A percentile compares a stretch with the other conserved stretches of the same genome.
Conservation (phyloP, 805 yeast species). For the Candida broadrunensis region DNA sequence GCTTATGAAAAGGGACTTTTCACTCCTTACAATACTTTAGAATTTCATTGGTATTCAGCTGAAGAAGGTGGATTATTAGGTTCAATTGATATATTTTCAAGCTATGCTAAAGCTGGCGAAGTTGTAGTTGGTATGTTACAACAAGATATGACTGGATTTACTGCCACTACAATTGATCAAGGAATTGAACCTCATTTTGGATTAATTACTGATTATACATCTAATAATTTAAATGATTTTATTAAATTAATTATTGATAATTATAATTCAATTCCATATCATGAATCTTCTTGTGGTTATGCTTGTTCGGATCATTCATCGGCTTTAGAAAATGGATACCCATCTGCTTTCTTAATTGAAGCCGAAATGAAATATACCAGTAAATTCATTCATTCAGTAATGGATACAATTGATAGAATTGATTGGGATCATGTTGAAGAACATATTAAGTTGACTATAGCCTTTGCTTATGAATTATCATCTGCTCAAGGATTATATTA, state of each 20-base stretch:
- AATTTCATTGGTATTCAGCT: slow-evolving; percentile 93
- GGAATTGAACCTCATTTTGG: slow-evolving; percentile 70
- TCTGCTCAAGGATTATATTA: slow-evolving; percentile 18
- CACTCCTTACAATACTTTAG: slow-evolving; percentile 68
- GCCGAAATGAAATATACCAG: slow-evolving; percentile 61
- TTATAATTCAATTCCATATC: slow-evolving; percentile 67
- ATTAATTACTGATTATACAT: slow-evolving; percentile 70
- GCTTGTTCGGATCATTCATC: slow-evolving; percentile 94
- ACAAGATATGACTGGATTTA: slow-evolving; percentile 92
- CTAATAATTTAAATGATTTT: slow-evolving; percentile 53
- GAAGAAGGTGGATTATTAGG: slow-evolving; percentile 93
- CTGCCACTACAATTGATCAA: slow-evolving; percentile 45
- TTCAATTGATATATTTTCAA: slow-evolving; percentile 70
- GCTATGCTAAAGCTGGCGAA: slow-evolving; percentile 42
- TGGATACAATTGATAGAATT: slow-evolving; percentile 80
- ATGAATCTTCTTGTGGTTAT: slow-evolving; percentile 81
- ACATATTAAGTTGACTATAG: slow-evolving; percentile 75
- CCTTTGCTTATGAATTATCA: slow-evolving; percentile 69
- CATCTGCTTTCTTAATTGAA: slow-evolving; percentile 81
- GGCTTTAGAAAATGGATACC: slow-evolving; percentile 79
- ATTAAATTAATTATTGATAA: slow-evolving; percentile 56
- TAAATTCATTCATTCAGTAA: slow-evolving; percentile 70
- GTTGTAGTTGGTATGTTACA: slow-evolving; percentile 82
- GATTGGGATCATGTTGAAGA: slow-evolving; percentile 77
- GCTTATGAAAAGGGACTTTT: slow-evolving; percentile 31